Evolutionary conservation across 75 land plant genomes (phyloP), one percentile per base, ranked within the genome.

Genomic region (Chamaecyparis obtusa): DNA sequence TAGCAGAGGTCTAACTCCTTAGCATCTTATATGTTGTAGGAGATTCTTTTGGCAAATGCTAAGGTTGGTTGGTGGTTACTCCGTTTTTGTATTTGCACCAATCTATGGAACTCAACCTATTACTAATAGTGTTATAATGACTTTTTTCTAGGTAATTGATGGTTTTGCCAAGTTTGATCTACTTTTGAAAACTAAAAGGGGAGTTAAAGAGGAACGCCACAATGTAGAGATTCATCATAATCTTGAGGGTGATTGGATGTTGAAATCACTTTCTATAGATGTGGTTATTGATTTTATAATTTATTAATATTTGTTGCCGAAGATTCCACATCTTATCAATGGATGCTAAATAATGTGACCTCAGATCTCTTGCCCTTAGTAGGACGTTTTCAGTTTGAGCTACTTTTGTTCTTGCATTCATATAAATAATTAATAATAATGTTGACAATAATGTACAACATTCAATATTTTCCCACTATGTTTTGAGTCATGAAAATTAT

Each of bases 1-100:
- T 94, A 96, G 87, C 93, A 91, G 87, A 88, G 93, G 86, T 97
- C 97, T 32, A 95, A 94, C 83, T 97, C 97, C n/a, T 88, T 97
- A 67, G 85, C 89, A 72, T 90, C 99, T 32, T 95, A 92, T 85
- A 93, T 90, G 90, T 95, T 97, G 89, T 86, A 89, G 44, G 95
- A 97, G 88, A 81, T 95, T 46, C 84, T 92, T 55, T 90, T 87
- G 80, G 93, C 97, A 17, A 93, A 92, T 48, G 94, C 94, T 48
- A 94, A 95, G 99, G 99, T 95, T 39, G 79, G 90, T n/a, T n/a
- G n/a, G n/a, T n/a, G n/a, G n/a, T 79, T 15, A 21, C 2, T 67
- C 30, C 7, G 46, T 69, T 84, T 39, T 0, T 30, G 35, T 19
- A 43, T 32, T 30, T 17, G 27, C 75, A 17, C 6, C 21, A 41